Evolutionary conservation across 495 filamentous ascomycete species (phyloP), one percentile per base, ranked within the genome.

Genomic region (Jackrogersella multiformis): DNA sequence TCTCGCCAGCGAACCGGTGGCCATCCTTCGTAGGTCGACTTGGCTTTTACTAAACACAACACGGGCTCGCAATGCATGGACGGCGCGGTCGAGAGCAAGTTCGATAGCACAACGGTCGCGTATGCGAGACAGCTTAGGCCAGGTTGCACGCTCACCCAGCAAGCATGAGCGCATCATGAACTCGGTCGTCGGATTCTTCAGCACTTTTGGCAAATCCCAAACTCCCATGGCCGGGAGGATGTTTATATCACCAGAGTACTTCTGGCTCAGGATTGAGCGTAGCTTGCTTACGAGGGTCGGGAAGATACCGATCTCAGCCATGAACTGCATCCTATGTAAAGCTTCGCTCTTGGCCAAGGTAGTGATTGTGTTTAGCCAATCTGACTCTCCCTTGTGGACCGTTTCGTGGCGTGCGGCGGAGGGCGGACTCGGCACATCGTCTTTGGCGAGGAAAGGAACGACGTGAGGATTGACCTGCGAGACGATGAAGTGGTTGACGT

Each of bases 401-500:
- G 81, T 38, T 72, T 81, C 42, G 70, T 74, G 74, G 12, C 77
- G 78, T 24, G 80, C 76, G n/a, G 73, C 73, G 26, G 77, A 68
- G 34, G 75, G 71, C 10, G 76, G 72, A 26, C 78, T 78, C 0
- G 83, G 78, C 9, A 84, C 83, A 56, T 91, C 88, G 59, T 94
- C 89, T 68, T 89, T 90, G 20, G 84, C 77, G 15, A 97, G 81
- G 64, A 98, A 97, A 5, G 94, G 93, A 0, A 96, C 88, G 26
- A 97, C 90, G 68, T 97, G 94, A 0, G 94, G 94, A 71, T 97
- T 97, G 44, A 96, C 92, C 73, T 98, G 94, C 0, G 93, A 97
- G 28, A 97, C 94, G 71, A 98, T 97, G 73, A 97, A 97, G 73
- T 97, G 93, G 73, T 97, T 98, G 77, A 97, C 93, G 72, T 97